Base-by-base conservation (phyloP, 2,329 filamentous ascomycete genomes). In the Penicillium sp. region DNA sequence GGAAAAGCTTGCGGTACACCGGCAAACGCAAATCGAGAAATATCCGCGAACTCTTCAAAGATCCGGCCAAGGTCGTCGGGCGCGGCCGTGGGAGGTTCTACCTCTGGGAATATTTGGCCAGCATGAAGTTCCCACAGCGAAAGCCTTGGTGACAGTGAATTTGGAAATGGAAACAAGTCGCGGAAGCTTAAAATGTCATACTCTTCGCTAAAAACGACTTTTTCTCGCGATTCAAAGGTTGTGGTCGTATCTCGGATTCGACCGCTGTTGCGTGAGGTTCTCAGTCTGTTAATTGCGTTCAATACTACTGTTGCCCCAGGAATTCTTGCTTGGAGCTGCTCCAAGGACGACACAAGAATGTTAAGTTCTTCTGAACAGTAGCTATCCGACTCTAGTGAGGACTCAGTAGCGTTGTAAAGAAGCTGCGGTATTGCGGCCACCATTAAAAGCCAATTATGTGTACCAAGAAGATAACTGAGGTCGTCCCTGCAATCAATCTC, bases 221-320 rank as follows among this genome's bases (percentile, higher is more conserved):
- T 36, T n/a, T 36, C 33, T n/a, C 33, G 33, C 33, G 33, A n/a
- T 36, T 36, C 33, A 36, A 36, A 36, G 14, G 33, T 36, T 36
- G 33, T 36, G 6, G n/a, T 36, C 33, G 33, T 36, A 36, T 36
- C 28, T 31, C 13, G 26, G 42, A 45, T 23, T 45, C 24, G 42
- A 19, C 42, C 42, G 14, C 42, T 45, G 9, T 45, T 45, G 23
- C 42, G 21, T 45, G 42, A 45, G 24, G 42, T 45, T 45, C 42
- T 19, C 8, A 45, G 42, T 45, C n/a, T 45, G 42, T 45, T 45
- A 23, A 45, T 29, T 31, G 42, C 42, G 26, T 45, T 45, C 42
- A 45, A 45, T 45, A 45, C 42, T 23, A 45, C 42, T n/a, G 42
- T 45, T 45, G 42, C 9, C 13, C 42, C 42, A 23, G 42, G 42